A percentile compares a stretch with the other conserved stretches of the same genome.
Conservation (phyloP, 192 early-diverging fungal genomes). For the Coemansia sp. region DNA sequence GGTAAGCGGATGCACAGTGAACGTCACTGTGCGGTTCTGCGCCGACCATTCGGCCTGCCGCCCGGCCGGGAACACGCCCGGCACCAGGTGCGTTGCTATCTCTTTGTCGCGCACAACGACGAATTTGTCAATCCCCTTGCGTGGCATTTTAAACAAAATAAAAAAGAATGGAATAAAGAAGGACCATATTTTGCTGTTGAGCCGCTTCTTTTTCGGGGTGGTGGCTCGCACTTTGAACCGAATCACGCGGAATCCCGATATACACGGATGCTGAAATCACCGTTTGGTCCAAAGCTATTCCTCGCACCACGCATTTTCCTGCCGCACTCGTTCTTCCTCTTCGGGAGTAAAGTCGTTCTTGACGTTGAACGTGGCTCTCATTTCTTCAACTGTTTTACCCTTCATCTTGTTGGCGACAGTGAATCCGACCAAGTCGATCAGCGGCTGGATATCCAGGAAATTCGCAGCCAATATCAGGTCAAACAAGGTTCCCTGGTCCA, state of each 20-base stretch:
- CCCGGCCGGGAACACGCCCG: constrained; percentile 25
- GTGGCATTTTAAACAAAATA: constrained; percentile 13
- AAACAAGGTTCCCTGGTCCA: constrained; percentile 76
- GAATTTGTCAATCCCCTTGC: constrained; percentile 15
- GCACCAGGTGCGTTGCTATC: constrained; percentile 5
- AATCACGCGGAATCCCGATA: too few relatives aligned
- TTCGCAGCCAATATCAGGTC: constrained; percentile 82
- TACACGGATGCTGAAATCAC: too few relatives aligned
- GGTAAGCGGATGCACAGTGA: constrained; percentile 21
- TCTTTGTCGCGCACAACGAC: constrained; percentile 30
- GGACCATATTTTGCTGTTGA: too few relatives aligned
- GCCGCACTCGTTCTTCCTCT: constrained; percentile 69
- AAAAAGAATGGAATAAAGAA: not conserved
- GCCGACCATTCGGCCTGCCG: constrained; percentile 21
- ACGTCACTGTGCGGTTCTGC: constrained; percentile 38
- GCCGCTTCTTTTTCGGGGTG: too few relatives aligned
- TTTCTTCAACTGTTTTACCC: constrained; percentile 90
- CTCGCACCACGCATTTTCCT: constrained; percentile 66
- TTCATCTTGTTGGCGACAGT: constrained; percentile 98
- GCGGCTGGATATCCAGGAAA: constrained; percentile 93
- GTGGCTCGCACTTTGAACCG: too few relatives aligned
- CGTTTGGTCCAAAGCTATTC: constrained; percentile 1
- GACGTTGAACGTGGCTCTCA: constrained; percentile 95
- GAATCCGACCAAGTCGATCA: constrained; percentile 96
- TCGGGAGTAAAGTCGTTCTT: constrained; percentile 93